These are phyloP conservation scores for Talaromyces sp. DNA, from an alignment of 2,329 filamentous ascomycete species.

Conservation along the genomic window DNA sequence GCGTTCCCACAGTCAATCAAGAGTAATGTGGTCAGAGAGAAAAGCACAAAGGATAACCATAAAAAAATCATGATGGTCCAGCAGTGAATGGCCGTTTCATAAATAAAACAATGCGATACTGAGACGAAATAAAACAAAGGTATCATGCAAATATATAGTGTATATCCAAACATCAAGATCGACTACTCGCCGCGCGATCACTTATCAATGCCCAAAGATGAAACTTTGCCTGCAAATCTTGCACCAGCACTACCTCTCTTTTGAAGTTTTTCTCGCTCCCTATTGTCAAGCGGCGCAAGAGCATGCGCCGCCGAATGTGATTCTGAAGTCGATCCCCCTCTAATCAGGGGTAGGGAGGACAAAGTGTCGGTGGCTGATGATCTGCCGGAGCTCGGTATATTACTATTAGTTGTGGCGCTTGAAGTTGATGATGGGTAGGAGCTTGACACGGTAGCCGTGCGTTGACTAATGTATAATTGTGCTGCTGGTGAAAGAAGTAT, in stretches of 20 bases:
- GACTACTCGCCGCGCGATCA: background rate
- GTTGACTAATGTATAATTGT: slow-evolving; percentile 80
- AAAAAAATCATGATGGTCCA: background rate
- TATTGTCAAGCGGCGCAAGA: slow-evolving; percentile 32
- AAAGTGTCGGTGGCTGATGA: slow-evolving; percentile 65
- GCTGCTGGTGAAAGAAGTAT: slow-evolving; percentile 81
- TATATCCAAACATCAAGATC: background rate
- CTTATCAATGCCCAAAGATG: slow-evolving; percentile 32
- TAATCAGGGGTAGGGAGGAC: slow-evolving; percentile 58
- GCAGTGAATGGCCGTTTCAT: background rate
- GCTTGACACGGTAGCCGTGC: slow-evolving; percentile 39
- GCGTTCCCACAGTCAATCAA: no score
- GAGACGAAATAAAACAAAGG: slow-evolving; percentile 3
- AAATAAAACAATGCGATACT: background rate
- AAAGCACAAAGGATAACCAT: background rate
- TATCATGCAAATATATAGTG: slow-evolving; percentile 9
- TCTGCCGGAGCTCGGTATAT: slow-evolving; percentile 35
- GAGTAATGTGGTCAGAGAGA: no score
- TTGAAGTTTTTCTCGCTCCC: slow-evolving; percentile 68
- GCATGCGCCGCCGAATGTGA: slow-evolving; percentile 28
- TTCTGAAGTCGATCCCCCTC: slow-evolving; percentile 31
- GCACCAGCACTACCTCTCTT: slow-evolving; percentile 78
- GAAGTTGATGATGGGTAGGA: slow-evolving; percentile 4
- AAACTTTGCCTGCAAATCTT: slow-evolving; percentile 55
- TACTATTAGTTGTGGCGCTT: background rate